phyloP scores from a whole-genome alignment of 1,284 basidiomycete species.

The Sanghuangporus sanghuang region DNA sequence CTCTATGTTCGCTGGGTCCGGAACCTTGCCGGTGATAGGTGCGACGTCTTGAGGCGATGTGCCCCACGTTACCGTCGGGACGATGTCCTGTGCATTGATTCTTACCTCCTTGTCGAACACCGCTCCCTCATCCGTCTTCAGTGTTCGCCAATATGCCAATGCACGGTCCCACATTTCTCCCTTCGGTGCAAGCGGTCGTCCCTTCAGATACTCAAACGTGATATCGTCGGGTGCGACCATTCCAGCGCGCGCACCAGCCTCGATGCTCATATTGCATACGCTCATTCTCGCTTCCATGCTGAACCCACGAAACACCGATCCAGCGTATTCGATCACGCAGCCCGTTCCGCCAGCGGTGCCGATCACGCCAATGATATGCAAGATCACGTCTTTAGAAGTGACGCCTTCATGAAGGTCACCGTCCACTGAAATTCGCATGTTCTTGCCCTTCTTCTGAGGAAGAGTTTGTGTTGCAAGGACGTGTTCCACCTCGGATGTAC shows the following conservation, averaged over 20 bases:
- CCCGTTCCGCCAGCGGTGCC: slow-evolving; percentile 95
- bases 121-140: slow-evolving; percentile 84
- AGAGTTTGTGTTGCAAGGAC: slow-evolving; percentile 95
- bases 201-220: slow-evolving; percentile 73
- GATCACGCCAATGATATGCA: slow-evolving; percentile 92
- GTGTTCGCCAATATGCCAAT: slow-evolving; percentile 83
- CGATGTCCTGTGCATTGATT: slow-evolving; percentile 84
- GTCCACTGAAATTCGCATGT: slow-evolving; percentile 93
- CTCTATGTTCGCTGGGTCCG: slow-evolving; percentile 70
- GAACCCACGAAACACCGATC: slow-evolving; percentile 85
- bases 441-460: slow-evolving; percentile 89
- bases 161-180: slow-evolving; percentile 90
- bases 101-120: slow-evolving; percentile 87
- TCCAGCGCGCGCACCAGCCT: slow-evolving; percentile 91
- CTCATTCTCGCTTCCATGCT: slow-evolving; percentile 97
- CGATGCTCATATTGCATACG: slow-evolving; percentile 98
- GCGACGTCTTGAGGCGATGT: slow-evolving; percentile 93
- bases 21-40: slow-evolving; percentile 82
- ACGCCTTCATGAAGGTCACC: slow-evolving; percentile 85
- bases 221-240: slow-evolving; percentile 94
- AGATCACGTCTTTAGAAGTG: slow-evolving; percentile 90
- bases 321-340: slow-evolving; percentile 90
- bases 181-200: slow-evolving; percentile 81
- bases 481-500: slow-evolving; percentile 96
- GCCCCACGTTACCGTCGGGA: slow-evolving; percentile 95